Evolutionary conservation across 2,329 filamentous ascomycete species (phyloP), one percentile per base, ranked within the genome.

Genomic region (Fusarium robinianum): DNA sequence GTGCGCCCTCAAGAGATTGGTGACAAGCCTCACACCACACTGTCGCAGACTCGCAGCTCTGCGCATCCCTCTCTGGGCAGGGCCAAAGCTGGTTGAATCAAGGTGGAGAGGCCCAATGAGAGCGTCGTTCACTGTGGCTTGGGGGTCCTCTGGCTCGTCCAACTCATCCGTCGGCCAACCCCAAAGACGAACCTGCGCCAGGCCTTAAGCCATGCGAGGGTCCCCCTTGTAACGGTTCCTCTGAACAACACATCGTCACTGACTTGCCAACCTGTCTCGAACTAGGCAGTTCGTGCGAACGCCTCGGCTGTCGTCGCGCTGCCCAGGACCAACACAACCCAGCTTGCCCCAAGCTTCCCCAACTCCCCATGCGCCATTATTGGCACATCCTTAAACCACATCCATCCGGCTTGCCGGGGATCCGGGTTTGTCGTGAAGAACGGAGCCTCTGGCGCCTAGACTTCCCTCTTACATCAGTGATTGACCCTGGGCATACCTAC

Each of bases 241-340:
- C 41, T 46, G 42, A 35, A 42, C 49, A 49, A 32, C 36, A 46
- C 47, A 45, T 47, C 46, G 40, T 51, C 40, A 46, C 42, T 57
- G 52, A 57, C 55, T 47, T 53, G 45, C 47, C 46, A 41, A 57
- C 47, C 33, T 59, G 53, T 46, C 46, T 61, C 53, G 53, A 61
- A 57, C 58, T 53, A 51, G 41, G 51, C 48, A 49, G 56, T 60
- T 61, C 51, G 51, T 57, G 54, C 51, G 51, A 61, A 60, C 49
- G 31, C 55, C 44, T 49, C 47, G 52, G 48, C 51, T 54, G 45
- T 48, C 44, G 49, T 51, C 41, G 40, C 38, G 37, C 39, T 53
- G 45, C 24, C 32, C 32, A 16, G 39, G 40, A 35, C 32, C 18
- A 41, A 33, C 34, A 41, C 42, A 34, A 37, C 39, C 35, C 39